Base-by-base conservation (phyloP, 352 stramenopile genomes). In the Globisporangium heterothallicum region DNA sequence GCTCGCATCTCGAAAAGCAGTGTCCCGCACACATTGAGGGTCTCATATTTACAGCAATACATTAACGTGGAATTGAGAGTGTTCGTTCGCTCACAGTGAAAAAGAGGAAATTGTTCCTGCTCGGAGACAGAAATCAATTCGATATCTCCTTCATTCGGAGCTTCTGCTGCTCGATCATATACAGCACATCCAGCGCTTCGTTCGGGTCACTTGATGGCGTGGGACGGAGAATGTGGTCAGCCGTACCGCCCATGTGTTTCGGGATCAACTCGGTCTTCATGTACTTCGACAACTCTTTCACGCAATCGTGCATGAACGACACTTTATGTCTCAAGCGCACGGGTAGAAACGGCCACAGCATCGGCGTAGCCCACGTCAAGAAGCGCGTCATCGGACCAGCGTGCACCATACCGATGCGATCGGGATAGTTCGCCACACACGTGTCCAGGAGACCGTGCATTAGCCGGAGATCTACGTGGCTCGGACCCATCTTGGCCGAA, bases 381-480 rank as follows among this genome's bases (percentile, higher is more conserved):
- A 83, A 68, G 35, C 61, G 68, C 9, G 73, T 87, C 41, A 87
- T 49, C 13, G 76, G 76, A 0, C 76, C 76, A 13, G 75, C 73
- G 42, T 80, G 71, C 26, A 87, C 66, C 48, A 74, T 68, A 1
- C 73, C 76, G 38, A 87, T 82, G 24, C 76, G 76, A 47, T 87
- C 76, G 0, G 76, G 76, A 42, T 79, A 87, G 49, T 87, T 82
- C 43, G 67, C 72, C 22, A 84, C 72, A 25, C 76, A 87, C 19
- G 75, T 70, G 25, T 84, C 72, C 38, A 85, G 49, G n/a, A 87
- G 59, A 4, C 59, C 56, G 47, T 78, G 73, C 76, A 87, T 87
- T 10, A 87, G 63, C 5, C 74, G 72, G 9, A 85, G 52, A 40
- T 87, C 76, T 30, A 84, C 64, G 41, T 84, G 73, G 10, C 53